Base-by-base conservation (phyloP, 1,139 yeast species). In the Zygosaccharomyces sapae region DNA sequence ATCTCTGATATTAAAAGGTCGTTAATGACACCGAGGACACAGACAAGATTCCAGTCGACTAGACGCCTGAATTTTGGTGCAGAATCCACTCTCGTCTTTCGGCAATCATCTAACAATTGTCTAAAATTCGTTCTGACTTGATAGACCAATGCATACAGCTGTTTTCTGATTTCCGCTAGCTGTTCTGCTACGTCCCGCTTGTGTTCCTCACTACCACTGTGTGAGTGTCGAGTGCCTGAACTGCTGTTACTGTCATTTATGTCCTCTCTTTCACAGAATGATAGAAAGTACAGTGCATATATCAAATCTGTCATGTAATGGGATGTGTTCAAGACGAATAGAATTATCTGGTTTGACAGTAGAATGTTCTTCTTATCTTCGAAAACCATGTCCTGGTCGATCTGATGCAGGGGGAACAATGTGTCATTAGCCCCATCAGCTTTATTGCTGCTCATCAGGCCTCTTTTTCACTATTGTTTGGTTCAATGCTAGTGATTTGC, bases 291-390 rank as follows among this genome's bases (percentile, higher is more conserved):
- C 24, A 52, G 38, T 10, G 52, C 48, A 38, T 56, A 55, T 38
- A 52, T 53, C 33, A 56, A 38, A 43, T 55, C 60, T 4, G 59
- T 56, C 56, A 55, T 55, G 41, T 54, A 56, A 41, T 55, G 58
- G 5, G 58, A 53, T 4, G 55, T 55, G 44, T 55, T 55, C 36
- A 53, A 37, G 12, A 53, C 47, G 42, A 53, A 53, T n/a, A 55
- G 50, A 12, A 54, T 46, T 35, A 52, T 51, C 39, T 55, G 55
- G 33, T 51, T 49, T 33, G 54, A 45, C 37, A 55, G 29, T 33
- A 49, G 47, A 22, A 41, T 46, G 18, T 44, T 48, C 41, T 46
- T 49, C 37, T 41, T 44, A 37, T 49, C 48, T 27, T 42, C 46
- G 20, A 43, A 44, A 10, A 34, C 30, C 33, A 33, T 39, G 9